Evolutionary conservation across 192 early-diverging fungal species (phyloP).

Genomic region (Rhizophagus clarus): DNA sequence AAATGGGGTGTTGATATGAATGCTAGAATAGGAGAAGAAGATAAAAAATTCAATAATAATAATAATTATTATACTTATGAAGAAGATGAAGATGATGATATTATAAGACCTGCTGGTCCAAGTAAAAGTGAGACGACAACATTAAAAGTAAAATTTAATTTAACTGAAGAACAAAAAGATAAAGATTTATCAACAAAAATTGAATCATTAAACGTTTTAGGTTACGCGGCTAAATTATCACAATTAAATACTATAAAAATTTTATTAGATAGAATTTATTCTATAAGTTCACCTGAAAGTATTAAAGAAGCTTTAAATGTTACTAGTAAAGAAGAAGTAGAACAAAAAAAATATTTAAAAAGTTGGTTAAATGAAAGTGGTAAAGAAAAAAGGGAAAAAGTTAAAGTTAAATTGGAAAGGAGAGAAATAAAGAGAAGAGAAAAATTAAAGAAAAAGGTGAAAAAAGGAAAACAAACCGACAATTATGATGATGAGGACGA

Average conservation of each 20-base stretch:
- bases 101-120: not conserved
- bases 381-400: not conserved
- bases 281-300: not conserved
- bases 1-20: conserved; percentile 6
- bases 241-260: not conserved
- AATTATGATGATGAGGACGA: not conserved
- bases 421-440: not conserved
- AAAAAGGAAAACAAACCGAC: not conserved
- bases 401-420: not conserved
- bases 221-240: conserved; percentile 1
- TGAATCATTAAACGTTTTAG: conserved; percentile 1
- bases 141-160: not conserved
- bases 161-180: not conserved
- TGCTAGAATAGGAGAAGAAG: not conserved
- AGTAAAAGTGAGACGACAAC: not conserved
- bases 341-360: not conserved
- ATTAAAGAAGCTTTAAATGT: conserved; percentile 16
- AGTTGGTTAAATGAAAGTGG: not conserved
- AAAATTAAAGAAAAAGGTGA: not conserved
- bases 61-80: not conserved
- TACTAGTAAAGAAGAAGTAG: not conserved
- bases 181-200: not conserved
- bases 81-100: not conserved
- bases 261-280: conserved; percentile 14
- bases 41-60: not conserved